Evolutionary conservation across 1,284 basidiomycete genomes (phyloP).

Genomic region (Papiliotrema flavescens): DNA sequence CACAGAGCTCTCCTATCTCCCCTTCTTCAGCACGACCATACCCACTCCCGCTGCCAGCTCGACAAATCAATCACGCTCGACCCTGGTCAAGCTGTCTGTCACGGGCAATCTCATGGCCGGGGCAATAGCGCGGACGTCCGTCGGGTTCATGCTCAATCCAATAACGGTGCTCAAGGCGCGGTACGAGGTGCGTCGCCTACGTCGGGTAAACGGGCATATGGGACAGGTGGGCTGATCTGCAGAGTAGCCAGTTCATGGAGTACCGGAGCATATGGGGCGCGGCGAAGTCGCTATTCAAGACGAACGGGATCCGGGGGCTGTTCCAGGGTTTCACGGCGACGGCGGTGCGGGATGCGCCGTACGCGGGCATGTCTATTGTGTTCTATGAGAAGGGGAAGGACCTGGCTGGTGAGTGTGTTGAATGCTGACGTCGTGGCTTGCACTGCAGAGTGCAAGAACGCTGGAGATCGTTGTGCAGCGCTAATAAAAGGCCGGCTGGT

Average conservation of each 20-base stretch:
- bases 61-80: conserved; percentile 2
- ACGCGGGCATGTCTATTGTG: conserved; percentile 89
- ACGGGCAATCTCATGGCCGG: conserved; percentile 87
- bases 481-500: not conserved
- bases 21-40: conserved; percentile 20
- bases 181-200: conserved; percentile 66
- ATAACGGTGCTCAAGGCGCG: conserved; percentile 92
- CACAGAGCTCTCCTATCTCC: conserved; percentile 52
- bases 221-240: conserved; percentile 5
- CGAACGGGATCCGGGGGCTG: conserved; percentile 70
- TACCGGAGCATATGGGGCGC: conserved; percentile 67
- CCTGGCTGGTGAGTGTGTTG: conserved; percentile 60
- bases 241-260: conserved; percentile 71
- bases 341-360: conserved; percentile 88
- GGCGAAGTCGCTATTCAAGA: conserved; percentile 60
- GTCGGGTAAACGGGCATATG: not conserved
- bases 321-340: conserved; percentile 87
- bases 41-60: conserved; percentile 6
- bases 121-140: conserved; percentile 74
- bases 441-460: too few species aligned
- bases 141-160: conserved; percentile 88
- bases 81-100: conserved; percentile 70
- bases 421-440: too few species aligned
- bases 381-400: conserved; percentile 83
- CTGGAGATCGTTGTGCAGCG: too few species aligned